A percentile compares a stretch with the other conserved stretches of the same genome.
These are phyloP conservation scores for Cicer judaicum DNA, from an alignment of 306 rosid species.

Conservation along the genomic window DNA sequence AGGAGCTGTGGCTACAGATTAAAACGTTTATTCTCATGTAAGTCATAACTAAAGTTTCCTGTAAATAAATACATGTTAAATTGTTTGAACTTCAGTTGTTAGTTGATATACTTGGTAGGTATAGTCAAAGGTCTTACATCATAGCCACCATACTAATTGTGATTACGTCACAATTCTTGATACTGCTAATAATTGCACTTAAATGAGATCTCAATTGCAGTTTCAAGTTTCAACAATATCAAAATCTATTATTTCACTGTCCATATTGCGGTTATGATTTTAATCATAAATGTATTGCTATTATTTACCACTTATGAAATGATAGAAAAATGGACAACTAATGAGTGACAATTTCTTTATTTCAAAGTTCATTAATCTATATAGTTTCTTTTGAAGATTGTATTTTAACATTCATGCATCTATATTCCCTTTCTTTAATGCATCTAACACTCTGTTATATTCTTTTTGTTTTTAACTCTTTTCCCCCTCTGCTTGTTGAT, in stretches of 20 bases:
- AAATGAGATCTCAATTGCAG: too few relatives aligned
- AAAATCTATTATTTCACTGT: too few relatives aligned
- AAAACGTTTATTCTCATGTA: conserved; percentile 70
- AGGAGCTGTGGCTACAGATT: conserved; percentile 77
- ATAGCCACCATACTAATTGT: too few relatives aligned
- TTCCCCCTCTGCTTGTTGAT: conserved; percentile 1
- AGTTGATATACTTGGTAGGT: background rate
- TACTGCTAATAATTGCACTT: too few relatives aligned
- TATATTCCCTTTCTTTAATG: conserved; percentile 1
- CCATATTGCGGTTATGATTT: background rate
- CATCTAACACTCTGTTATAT: conserved; percentile 29
- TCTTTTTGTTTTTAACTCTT: background rate
- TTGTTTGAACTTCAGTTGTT: background rate
- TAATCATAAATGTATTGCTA: background rate
- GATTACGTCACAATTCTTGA: too few relatives aligned
- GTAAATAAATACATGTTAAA: background rate
- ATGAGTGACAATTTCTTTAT: background rate
- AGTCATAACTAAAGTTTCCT: conserved; percentile 22
- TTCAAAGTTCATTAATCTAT: background rate
- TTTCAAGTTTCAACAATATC: too few relatives aligned
- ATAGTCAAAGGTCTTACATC: background rate
- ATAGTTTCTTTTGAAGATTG: background rate
- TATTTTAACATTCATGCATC: conserved; percentile 10
- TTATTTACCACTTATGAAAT: background rate
- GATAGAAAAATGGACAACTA: conserved; percentile 11